A percentile compares a stretch with the other conserved stretches of the same genome.
Evolutionary conservation across 306 rosid species (phyloP).

Genomic region (Erythrophleum fordii): DNA sequence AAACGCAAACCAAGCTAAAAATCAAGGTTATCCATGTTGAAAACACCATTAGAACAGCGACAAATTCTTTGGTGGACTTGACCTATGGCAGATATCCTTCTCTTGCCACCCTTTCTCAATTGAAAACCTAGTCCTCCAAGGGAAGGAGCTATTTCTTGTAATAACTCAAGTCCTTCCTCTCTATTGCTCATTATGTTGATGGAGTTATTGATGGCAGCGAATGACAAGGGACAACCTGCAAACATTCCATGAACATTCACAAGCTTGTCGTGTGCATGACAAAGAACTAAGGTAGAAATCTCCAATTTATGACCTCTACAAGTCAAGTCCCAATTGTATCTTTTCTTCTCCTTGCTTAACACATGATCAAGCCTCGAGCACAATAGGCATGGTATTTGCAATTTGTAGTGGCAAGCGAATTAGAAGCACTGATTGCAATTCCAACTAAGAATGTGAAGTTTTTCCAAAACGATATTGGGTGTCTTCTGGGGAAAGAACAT

Average conservation of each 20-base stretch:
- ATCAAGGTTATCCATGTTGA: too few relatives aligned
- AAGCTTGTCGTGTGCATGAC: slow-evolving; percentile 73
- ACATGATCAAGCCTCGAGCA: slow-evolving; percentile 97
- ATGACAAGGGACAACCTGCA: slow-evolving; percentile 74
- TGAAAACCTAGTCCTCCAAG: too few relatives aligned
- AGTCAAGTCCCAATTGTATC: slow-evolving; percentile 70
- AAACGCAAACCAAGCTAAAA: too few relatives aligned
- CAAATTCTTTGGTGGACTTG: too few relatives aligned
- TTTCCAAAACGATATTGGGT: background rate
- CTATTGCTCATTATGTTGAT: slow-evolving; percentile 62
- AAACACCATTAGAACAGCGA: too few relatives aligned
- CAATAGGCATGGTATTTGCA: slow-evolving; percentile 73
- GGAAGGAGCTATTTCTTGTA: slow-evolving; percentile 81
- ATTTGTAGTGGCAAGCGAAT: slow-evolving; percentile 63
- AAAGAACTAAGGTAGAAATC: slow-evolving; percentile 75
- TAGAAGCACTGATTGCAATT: slow-evolving; percentile 27
- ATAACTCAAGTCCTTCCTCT: slow-evolving; percentile 67
- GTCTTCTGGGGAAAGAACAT: background rate
- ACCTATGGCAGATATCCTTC: too few relatives aligned
- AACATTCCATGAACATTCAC: slow-evolving; percentile 80
- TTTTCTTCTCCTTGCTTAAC: slow-evolving; percentile 61
- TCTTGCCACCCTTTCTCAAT: too few relatives aligned
- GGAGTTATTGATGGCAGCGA: slow-evolving; percentile 59
- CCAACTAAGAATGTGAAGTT: slow-evolving; percentile 31
- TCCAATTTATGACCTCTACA: slow-evolving; percentile 75